phyloP scores from a whole-genome alignment of 192 early-diverging fungal species.

The Diversispora epigaea region DNA sequence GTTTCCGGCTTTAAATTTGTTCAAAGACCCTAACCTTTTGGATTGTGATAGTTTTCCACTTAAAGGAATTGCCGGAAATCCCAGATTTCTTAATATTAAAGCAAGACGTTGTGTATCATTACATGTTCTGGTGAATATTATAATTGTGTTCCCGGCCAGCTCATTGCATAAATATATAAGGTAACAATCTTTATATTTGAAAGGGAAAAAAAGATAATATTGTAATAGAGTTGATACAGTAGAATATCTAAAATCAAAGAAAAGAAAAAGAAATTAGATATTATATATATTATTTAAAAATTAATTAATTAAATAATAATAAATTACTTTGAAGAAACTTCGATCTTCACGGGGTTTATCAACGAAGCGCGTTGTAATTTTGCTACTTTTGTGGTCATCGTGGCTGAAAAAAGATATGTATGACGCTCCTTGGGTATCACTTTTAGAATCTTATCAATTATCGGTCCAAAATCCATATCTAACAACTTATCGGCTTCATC shows the following conservation, averaged over 20 bases:
- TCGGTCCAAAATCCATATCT: constrained; percentile 95
- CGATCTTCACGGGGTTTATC: constrained; percentile 88
- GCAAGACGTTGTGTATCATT: constrained; percentile 83
- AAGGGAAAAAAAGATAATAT: constrained; percentile 96
- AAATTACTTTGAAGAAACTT: constrained; percentile 84
- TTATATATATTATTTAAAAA: not conserved
- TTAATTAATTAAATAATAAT: not conserved
- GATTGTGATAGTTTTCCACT: constrained; percentile 93
- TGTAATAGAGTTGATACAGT: constrained; percentile 92
- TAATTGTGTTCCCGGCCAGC: constrained; percentile 84
- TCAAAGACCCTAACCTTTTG: constrained; percentile 88
- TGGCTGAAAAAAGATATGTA: constrained; percentile 94
- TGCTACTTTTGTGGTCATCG: constrained; percentile 98
- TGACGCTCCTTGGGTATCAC: constrained; percentile 90
- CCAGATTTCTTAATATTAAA: constrained; percentile 85
- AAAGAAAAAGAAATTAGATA: not conserved
- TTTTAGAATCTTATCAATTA: constrained; percentile 92
- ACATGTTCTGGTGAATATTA: constrained; percentile 92
- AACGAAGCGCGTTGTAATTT: constrained; percentile 93
- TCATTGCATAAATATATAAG: constrained; percentile 93
- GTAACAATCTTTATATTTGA: constrained; percentile 94
- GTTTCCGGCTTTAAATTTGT: constrained; percentile 90
- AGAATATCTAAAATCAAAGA: constrained; percentile 63
- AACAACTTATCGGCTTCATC: constrained; percentile 92
- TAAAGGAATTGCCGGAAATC: constrained; percentile 91